A percentile compares a stretch with the other conserved stretches of the same genome.
phyloP scores from a whole-genome alignment of 805 yeast genomes.

The Lipomyces yamadae region DNA sequence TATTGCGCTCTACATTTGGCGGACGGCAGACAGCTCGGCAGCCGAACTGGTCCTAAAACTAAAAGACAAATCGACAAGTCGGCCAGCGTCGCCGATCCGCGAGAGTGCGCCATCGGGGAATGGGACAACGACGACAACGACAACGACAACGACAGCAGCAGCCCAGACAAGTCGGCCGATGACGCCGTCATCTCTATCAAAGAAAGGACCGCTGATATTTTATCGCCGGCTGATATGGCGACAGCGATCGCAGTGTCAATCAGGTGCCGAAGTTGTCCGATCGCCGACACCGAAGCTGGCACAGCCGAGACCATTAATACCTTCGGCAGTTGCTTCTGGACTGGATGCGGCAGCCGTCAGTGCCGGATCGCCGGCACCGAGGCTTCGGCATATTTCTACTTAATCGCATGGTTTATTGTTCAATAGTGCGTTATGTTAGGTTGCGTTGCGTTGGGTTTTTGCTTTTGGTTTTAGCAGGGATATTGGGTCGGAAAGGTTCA shows the following conservation, averaged over 20 bases:
- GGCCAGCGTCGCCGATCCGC: conserved; percentile 4
- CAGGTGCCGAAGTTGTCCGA: background rate
- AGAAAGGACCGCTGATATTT: background rate
- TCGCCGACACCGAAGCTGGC: background rate
- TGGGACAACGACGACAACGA: background rate
- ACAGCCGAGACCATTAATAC: background rate
- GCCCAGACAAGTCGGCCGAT: background rate
- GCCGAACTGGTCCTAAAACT: conserved; percentile 2
- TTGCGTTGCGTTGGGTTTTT: no score
- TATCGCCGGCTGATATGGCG: background rate
- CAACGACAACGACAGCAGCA: background rate
- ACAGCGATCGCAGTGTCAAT: background rate
- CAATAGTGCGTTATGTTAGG: no score
- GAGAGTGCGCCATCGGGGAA: background rate
- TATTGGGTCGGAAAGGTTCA: no score
- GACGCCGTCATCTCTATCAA: background rate
- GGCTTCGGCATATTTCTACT: no score
- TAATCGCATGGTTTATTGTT: no score
- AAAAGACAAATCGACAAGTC: conserved; percentile 1
- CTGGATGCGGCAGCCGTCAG: background rate
- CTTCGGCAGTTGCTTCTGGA: background rate
- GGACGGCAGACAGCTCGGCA: conserved; percentile 17
- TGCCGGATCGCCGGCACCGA: no score
- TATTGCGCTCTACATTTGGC: conserved; percentile 24
- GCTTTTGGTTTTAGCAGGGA: no score